Evolutionary conservation across 306 rosid species (phyloP), one percentile per base, ranked within the genome.

Genomic region (Pyrus betulifolia): DNA sequence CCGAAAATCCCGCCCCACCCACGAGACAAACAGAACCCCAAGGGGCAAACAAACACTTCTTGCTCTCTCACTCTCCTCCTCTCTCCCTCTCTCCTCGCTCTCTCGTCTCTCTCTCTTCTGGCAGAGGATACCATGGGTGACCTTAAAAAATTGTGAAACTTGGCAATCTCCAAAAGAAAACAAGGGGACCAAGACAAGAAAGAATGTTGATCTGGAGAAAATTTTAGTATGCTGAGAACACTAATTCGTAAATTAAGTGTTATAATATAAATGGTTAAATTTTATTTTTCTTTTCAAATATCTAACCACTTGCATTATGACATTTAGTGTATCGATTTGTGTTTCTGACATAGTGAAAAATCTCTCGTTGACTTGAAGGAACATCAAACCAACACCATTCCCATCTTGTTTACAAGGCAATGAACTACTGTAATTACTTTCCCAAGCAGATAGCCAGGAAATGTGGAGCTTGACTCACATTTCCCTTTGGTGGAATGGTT

Each of bases 41-140:
- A 46, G 49, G 10, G 49, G 11, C 73, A 38, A 23, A n/a, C 0
- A 33, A 30, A 14, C 3, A 10, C 8, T 64, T 30, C 66, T 21
- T 27, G 15, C 40, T 14, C 76, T 70, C 69, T 27, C 23, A 46
- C 64, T 71, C 4, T 15, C 22, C 44, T 1, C 1, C 27, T 25
- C 27, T 25, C 27, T 25, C 27, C 1, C 27, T 25, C 27, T 25
- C 27, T 25, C 27, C 69, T 27, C 23, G 11, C 76, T 70, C 69
- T 27, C 23, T 57, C 64, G n/a, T 71, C 4, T 15, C 22, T 54
- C 23, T 6, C 7, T 4, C 5, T 64, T 63, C 7, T 42, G 69
- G 69, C 54, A 71, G 38, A 45, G 45, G 55, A 49, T 5, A 44
- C 78, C 88, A 84, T 87, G 86, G 80, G 87, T 61, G 31, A 71